Base-by-base conservation (phyloP, 106 monocot species). In the Dioscorea dumetorum region DNA sequence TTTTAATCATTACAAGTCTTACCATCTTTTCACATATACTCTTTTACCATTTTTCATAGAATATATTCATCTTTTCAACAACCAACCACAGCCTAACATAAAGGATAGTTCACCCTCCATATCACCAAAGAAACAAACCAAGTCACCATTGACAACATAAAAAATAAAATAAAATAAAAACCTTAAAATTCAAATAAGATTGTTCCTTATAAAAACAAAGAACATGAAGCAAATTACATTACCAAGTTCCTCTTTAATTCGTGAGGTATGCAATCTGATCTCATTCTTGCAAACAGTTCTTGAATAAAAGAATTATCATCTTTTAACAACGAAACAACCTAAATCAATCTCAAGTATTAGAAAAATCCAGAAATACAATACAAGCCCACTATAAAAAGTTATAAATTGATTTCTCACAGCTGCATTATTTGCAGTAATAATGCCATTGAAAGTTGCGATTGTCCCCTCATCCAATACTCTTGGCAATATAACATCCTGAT, bases 221-320 rank as follows among this genome's bases (percentile, higher is more conserved):
- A 4, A 11, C 59, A 53, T 0, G 28, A 22, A 70, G 18, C 16
- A n/a, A 22, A 63, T 19, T 61, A 18, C 60, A 41, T 71, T 84
- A 97, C 95, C 91, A 91, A 80, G 77, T 88, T 84, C 62, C 76
- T 78, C 79, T 82, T 97, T 33, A 87, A 92, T 16, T 88, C 88
- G 28, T 66, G 28, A 24, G 89, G 87, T 70, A 72, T 79, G 21
- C 33, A 73, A n/a, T 85, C 57, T 33, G 86, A 97, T 74, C 80
- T 79, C 91, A 89, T 89, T 72, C 78, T 86, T 48, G 78, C 73
- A 76, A 97, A 97, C 50, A 97, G 67, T 56, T 92, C 89, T 76
- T 86, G 86, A 67, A 97, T 85, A 77, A 97, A 92, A 70, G 82
- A 80, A 64, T 76, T 52, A 79, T 97, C 97, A 76, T 99, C 97